Evolutionary conservation across 495 filamentous ascomycete species (phyloP).

Genomic region (Daldinia loculata): DNA sequence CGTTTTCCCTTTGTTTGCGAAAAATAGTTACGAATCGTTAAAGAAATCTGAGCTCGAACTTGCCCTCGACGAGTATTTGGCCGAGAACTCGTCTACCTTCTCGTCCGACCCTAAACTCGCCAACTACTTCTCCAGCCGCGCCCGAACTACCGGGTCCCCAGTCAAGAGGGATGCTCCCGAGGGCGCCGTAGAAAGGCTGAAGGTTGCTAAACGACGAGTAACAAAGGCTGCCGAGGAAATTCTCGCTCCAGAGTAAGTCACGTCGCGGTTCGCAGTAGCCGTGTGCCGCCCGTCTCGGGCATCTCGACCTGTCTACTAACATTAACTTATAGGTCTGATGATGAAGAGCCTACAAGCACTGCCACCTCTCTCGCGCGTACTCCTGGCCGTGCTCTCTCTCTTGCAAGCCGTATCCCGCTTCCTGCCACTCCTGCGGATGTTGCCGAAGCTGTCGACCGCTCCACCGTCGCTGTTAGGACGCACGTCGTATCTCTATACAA

Average conservation of each 20-base stretch:
- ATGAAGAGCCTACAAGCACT: conserved; percentile 46
- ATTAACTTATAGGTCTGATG: conserved; percentile 38
- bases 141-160: conserved; percentile 68
- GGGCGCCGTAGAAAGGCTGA: conserved; percentile 46
- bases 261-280: conserved; percentile 17
- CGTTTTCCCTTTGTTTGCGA: conserved; percentile 32
- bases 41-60: conserved; percentile 86
- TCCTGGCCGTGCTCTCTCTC: conserved; percentile 63
- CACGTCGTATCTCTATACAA: conserved; percentile 59
- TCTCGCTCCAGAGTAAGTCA: conserved; percentile 52
- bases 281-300: neutral
- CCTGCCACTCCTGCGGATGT: conserved; percentile 88
- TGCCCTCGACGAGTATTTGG: conserved; percentile 78
- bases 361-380: conserved; percentile 64
- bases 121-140: conserved; percentile 78
- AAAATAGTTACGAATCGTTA: conserved; percentile 69
- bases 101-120: conserved; percentile 68
- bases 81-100: conserved; percentile 68
- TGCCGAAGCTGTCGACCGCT: conserved; percentile 80
- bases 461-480: conserved; percentile 69
- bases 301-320: conserved; percentile 32
- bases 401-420: conserved; percentile 64
- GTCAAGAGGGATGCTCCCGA: conserved; percentile 72
- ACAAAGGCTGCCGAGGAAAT: conserved; percentile 61
- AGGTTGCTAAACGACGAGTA: conserved; percentile 54